These are phyloP conservation scores for Ajuga reptans DNA, from an alignment of 305 asterid genomes.

Conservation along the genomic window DNA sequence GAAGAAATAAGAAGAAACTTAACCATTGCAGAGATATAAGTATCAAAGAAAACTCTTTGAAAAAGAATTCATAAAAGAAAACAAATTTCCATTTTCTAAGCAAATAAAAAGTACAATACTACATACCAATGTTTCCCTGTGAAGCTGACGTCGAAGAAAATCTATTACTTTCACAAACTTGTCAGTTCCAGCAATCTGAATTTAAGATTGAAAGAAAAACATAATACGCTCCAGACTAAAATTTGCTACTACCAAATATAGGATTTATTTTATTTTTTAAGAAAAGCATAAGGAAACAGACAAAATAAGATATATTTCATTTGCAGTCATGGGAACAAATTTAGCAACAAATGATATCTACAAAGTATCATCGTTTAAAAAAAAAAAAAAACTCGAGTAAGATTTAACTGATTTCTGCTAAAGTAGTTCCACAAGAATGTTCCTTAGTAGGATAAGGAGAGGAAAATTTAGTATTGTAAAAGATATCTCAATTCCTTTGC, in stretches of 20 bases:
- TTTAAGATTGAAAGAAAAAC: background rate
- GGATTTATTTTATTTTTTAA: background rate
- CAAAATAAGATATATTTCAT: background rate
- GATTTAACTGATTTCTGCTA: background rate
- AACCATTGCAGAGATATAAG: background rate
- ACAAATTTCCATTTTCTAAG: background rate
- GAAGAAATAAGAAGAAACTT: background rate
- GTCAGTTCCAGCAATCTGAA: conserved; percentile 77
- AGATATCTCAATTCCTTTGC: background rate
- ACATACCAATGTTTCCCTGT: conserved; percentile 72
- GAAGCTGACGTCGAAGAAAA: conserved; percentile 92
- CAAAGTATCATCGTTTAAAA: background rate
- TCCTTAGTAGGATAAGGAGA: background rate
- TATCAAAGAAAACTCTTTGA: background rate
- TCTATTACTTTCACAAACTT: conserved; percentile 81
- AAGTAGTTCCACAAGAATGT: background rate
- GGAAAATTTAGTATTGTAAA: background rate
- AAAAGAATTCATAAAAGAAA: no score
- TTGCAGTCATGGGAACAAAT: background rate
- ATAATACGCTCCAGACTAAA: background rate
- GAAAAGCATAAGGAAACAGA: background rate
- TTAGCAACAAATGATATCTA: background rate
- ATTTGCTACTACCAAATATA: background rate
- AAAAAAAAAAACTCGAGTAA: background rate
- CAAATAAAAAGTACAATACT: background rate